Evolutionary conservation across 495 filamentous ascomycete species (phyloP).

Genomic region (Penicillium goetzii): DNA sequence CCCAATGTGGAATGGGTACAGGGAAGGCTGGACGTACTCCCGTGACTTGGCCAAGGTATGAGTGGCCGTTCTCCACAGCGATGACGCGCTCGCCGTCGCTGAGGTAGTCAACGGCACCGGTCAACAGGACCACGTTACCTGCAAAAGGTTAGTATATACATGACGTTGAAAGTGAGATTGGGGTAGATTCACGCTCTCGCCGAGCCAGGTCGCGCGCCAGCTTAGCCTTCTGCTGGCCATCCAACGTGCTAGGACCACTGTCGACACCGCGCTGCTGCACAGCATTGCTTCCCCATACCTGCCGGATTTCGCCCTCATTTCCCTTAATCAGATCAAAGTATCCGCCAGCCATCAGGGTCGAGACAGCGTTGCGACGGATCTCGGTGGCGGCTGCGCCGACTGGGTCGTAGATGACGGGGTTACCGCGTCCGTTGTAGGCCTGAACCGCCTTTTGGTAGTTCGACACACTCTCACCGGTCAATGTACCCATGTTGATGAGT

Average conservation of each 20-base stretch:
- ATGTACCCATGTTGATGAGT: conserved; percentile 94
- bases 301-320: conserved; percentile 86
- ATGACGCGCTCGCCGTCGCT: conserved; percentile 72
- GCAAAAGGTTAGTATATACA: neutral
- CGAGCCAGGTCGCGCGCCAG: conserved; percentile 68
- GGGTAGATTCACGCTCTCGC: conserved; percentile 53
- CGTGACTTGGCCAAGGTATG: conserved; percentile 77
- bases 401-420: conserved; percentile 84
- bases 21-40: conserved; percentile 51
- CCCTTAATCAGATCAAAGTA: conserved; percentile 92
- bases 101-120: conserved; percentile 76
- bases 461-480: conserved; percentile 68
- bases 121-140: conserved; percentile 81
- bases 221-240: conserved; percentile 55
- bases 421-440: conserved; percentile 76
- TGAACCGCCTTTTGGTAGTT: conserved; percentile 69
- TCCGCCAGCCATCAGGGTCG: conserved; percentile 70
- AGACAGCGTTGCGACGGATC: conserved; percentile 70
- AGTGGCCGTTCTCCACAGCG: conserved; percentile 75
- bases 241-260: conserved; percentile 62
- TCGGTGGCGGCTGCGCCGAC: conserved; percentile 87
- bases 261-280: conserved; percentile 89
- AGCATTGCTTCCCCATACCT: conserved; percentile 58
- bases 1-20: neutral
- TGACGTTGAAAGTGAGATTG: too few relatives aligned